These are phyloP conservation scores for Omphalotus olearius DNA, from an alignment of 1,284 basidiomycete species.

Conservation along the genomic window DNA sequence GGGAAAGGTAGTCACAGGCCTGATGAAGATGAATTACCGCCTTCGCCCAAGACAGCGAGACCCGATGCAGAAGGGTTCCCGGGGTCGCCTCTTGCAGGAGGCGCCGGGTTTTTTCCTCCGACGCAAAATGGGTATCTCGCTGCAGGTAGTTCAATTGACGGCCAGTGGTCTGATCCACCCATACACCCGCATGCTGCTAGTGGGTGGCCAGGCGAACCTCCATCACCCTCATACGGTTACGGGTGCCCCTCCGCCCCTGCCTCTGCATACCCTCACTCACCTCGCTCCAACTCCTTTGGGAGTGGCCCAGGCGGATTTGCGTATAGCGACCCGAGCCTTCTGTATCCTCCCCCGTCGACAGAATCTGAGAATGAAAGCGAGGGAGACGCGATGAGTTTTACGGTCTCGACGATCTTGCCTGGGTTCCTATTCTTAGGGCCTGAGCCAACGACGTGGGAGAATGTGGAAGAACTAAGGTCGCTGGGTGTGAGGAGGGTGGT, in stretches of 20 bases:
- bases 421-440: conserved; percentile 90
- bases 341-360: conserved; percentile 14
- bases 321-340: not conserved
- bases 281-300: too few species aligned
- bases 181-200: too few species aligned
- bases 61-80: conserved; percentile 8
- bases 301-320: too few species aligned
- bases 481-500: conserved; percentile 87
- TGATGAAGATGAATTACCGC: conserved; percentile 1
- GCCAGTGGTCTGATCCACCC: too few species aligned
- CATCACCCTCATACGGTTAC: not conserved
- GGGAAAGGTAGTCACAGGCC: not conserved
- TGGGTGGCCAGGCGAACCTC: not conserved
- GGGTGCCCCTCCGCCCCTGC: too few species aligned
- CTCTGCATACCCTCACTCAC: too few species aligned
- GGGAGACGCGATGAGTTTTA: conserved; percentile 58
- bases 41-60: conserved; percentile 8
- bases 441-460: conserved; percentile 70
- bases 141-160: too few species aligned
- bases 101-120: too few species aligned
- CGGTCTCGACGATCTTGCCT: conserved; percentile 85
- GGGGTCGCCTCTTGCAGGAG: not conserved
- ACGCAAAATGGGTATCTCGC: too few species aligned
- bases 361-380: conserved; percentile 34
- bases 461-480: conserved; percentile 68